These are phyloP conservation scores for Hypoxylon cercidicola DNA, from an alignment of 495 filamentous ascomycete species.

Conservation along the genomic window DNA sequence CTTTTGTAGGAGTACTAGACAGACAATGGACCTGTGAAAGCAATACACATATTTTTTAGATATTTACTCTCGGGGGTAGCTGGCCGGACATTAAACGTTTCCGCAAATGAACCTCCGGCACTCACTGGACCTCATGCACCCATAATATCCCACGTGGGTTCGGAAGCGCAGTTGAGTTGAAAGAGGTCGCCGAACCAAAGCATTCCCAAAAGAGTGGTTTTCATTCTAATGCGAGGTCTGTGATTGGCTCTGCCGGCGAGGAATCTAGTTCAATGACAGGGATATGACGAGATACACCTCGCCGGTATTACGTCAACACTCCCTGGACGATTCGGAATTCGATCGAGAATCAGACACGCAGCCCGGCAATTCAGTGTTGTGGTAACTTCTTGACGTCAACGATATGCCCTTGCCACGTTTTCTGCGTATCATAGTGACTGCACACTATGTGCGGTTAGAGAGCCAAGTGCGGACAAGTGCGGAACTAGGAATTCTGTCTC, in stretches of 20 bases:
- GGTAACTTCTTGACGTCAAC: slow-evolving; percentile 36
- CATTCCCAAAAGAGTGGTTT: slow-evolving; percentile 24
- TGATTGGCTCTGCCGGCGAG: slow-evolving; percentile 19
- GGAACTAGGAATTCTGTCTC: not conserved
- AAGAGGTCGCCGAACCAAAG: not conserved
- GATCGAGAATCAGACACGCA: slow-evolving; percentile 12
- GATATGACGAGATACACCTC: slow-evolving; percentile 29
- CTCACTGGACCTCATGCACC: too few relatives aligned
- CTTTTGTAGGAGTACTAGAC: too few relatives aligned
- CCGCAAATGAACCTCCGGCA: too few relatives aligned
- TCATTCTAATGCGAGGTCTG: slow-evolving; percentile 18
- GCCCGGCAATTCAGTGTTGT: slow-evolving; percentile 7
- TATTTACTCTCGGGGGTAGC: too few relatives aligned
- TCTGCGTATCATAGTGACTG: slow-evolving; percentile 4
- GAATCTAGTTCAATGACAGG: slow-evolving; percentile 26
- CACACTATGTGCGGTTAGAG: not conserved
- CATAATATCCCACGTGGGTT: too few relatives aligned
- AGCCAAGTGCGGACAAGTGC: slow-evolving; percentile 4
- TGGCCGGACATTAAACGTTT: too few relatives aligned
- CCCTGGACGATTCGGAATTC: slow-evolving; percentile 5
- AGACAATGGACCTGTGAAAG: too few relatives aligned
- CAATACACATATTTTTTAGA: too few relatives aligned
- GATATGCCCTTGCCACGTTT: slow-evolving; percentile 15
- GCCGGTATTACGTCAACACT: slow-evolving; percentile 34
- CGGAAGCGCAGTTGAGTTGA: too few relatives aligned